These are phyloP conservation scores for Kluyveromyces siamensis DNA, from an alignment of 805 yeast species.

Conservation along the genomic window DNA sequence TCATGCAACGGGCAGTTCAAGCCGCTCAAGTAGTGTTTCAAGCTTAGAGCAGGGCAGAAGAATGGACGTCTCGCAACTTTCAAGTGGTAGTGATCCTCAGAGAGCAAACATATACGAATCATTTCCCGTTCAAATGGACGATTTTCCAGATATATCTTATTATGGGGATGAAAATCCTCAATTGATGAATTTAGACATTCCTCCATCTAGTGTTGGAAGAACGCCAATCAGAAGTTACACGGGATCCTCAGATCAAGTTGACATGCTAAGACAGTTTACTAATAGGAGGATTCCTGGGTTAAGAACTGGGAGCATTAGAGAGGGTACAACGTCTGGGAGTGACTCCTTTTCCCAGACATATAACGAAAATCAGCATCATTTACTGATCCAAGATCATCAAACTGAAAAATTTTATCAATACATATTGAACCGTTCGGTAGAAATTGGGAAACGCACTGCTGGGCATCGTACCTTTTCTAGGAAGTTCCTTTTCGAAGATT, in stretches of 20 bases:
- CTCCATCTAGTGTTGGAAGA: conserved; percentile 27
- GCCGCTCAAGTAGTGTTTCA: conserved; percentile 18
- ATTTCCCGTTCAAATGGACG: conserved; percentile 22
- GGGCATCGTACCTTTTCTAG: conserved; percentile 11
- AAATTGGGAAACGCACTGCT: conserved; percentile 14
- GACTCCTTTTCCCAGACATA: conserved; percentile 1
- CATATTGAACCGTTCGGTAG: conserved; percentile 15
- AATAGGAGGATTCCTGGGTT: conserved; percentile 2
- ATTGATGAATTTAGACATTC: conserved; percentile 19
- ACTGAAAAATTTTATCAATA: conserved; percentile 23
- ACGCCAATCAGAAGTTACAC: conserved; percentile 10
- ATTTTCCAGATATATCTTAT: conserved; percentile 16
- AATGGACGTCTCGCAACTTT: conserved; percentile 5
- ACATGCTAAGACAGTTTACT: conserved; percentile 8
- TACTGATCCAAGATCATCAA: conserved; percentile 15
- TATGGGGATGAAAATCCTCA: conserved; percentile 3
- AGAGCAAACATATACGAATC: background rate
- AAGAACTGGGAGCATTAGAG: conserved; percentile 2
- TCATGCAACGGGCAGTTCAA: conserved; percentile 3
- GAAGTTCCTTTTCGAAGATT: conserved; percentile 19
- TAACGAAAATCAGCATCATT: conserved; percentile 1
- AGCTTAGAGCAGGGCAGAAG: conserved; percentile 23
- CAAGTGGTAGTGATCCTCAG: background rate
- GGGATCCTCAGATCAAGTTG: conserved; percentile 17
- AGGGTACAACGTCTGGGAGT: conserved; percentile 2